phyloP scores from a whole-genome alignment of 306 rosid species.

The Sicyos baderoa region DNA sequence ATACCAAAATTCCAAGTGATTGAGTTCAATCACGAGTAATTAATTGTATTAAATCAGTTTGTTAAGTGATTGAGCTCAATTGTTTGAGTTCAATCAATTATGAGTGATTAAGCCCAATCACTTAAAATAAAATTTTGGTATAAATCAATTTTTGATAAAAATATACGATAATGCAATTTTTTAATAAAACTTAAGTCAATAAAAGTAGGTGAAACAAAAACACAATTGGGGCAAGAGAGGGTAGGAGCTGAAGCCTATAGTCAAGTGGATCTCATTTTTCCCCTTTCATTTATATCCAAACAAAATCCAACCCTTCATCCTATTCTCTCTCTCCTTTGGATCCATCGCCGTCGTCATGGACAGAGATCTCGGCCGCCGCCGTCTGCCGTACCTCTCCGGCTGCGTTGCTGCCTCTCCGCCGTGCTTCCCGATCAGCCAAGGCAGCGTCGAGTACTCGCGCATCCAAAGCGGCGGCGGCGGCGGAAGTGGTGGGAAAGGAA shows the following conservation, averaged over 20 bases:
- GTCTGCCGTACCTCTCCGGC: not conserved
- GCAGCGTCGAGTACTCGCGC: not conserved
- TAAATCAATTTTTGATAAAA: too few relatives aligned
- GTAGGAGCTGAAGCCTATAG: not conserved
- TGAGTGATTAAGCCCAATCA: too few relatives aligned
- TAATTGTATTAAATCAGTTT: too few relatives aligned
- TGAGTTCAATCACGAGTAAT: too few relatives aligned
- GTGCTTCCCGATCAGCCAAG: conserved; percentile 3
- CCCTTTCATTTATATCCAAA: not conserved
- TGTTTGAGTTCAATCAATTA: too few relatives aligned
- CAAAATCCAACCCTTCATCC: not conserved
- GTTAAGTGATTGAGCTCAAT: too few relatives aligned
- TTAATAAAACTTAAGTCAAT: not conserved
- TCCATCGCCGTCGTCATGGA: not conserved
- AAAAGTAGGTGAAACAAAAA: conserved; percentile 4
- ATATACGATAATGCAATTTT: too few relatives aligned
- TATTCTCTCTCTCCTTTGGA: not conserved
- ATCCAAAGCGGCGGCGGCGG: not conserved
- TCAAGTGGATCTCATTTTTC: conserved; percentile 11
- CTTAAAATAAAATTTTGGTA: too few relatives aligned
- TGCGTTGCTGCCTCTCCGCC: not conserved
- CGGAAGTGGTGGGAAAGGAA: not conserved
- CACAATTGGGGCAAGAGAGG: not conserved
- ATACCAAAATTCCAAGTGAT: too few relatives aligned
- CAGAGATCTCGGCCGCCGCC: conserved; percentile 4